A percentile compares a stretch with the other conserved stretches of the same genome.
Evolutionary conservation across 1,139 yeast species (phyloP).

Genomic region (Blastobotrys ciferrii): DNA sequence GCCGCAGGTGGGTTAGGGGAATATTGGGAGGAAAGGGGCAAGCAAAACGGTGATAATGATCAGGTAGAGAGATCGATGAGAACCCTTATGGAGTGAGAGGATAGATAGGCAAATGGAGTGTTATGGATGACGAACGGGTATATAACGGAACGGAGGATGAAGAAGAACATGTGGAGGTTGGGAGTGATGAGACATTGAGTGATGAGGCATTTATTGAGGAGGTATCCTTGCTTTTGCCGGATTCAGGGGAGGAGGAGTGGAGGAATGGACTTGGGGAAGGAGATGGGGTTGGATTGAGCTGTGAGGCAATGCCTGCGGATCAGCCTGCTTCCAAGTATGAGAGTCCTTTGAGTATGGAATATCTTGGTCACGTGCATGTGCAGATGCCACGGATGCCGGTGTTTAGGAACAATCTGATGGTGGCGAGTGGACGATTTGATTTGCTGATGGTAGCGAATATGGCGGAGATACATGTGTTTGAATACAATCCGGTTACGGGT

Average conservation of each 20-base stretch:
- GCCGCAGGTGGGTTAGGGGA: background rate
- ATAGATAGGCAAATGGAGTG: background rate
- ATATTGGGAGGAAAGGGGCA: background rate
- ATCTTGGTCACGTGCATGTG: constrained; percentile 18
- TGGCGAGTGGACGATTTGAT: constrained; percentile 21
- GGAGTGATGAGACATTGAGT: constrained; percentile 3
- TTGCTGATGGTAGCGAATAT: constrained; percentile 26
- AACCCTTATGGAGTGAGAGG: background rate
- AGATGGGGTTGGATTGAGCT: background rate
- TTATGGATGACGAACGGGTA: constrained; percentile 7
- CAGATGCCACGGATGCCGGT: constrained; percentile 18
- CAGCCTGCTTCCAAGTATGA: constrained; percentile 14
- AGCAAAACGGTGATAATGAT: background rate
- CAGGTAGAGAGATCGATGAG: background rate
- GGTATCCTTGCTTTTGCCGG: constrained; percentile 1
- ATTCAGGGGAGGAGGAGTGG: background rate
- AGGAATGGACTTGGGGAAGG: background rate
- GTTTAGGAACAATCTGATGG: constrained; percentile 29
- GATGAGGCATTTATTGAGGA: background rate
- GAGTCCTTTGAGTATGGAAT: constrained; percentile 21
- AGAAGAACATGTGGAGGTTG: background rate
- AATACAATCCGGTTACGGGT: constrained; percentile 22
- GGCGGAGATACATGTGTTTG: constrained; percentile 23
- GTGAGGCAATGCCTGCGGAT: constrained; percentile 2
- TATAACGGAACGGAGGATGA: constrained; percentile 6